Evolutionary conservation across 2,329 filamentous ascomycete species (phyloP), one percentile per base, ranked within the genome.

Genomic region (Cercospora sojina): DNA sequence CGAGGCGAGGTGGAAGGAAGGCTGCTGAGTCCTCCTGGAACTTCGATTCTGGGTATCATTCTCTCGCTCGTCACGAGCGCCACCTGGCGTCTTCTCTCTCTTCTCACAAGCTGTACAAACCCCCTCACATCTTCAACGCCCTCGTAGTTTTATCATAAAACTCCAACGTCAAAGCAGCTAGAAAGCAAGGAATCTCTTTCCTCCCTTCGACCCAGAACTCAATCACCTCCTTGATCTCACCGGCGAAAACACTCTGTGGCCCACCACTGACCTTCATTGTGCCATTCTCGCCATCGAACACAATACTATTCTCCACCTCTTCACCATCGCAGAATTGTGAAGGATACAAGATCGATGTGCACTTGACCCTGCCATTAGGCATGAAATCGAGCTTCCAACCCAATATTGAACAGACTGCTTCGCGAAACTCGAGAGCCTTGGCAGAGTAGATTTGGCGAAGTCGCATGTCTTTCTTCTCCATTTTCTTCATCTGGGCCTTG

Each of bases 231-330:
- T 86, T 86, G 69, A 99, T 97, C 79, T 93, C 90, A 64, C 87
- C 82, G 1, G 93, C 95, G 79, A 99, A 99, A 12, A 88, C 85
- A 76, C 92, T 96, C 75, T 91, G 87, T 1, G 93, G 91, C 0
- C 95, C 95, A 1, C 95, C 95, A 35, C 90, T 91, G 65, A 99
- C 91, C 84, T 99, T 99, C 95, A 99, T 99, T 0, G 93, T 97
- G 7, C 94, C 95, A 65, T 91, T 89, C 80, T 97, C 93, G 60
- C 93, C 93, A 79, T 97, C 93, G 77, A 97, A 97, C 0, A 97
- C 88, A 55, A 88, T 88, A 5, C 82, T 85, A 68, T 87, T 86
- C 69, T 84, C 83, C 67, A 83, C 81, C 61, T 79, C 77, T 5
- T 92, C 87, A 0, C 75, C 76, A 9, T 75, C 74, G 6, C 64